A percentile compares a stretch with the other conserved stretches of the same genome.
phyloP scores from a whole-genome alignment of 2,329 filamentous ascomycete species.

The Aureobasidium namibiae region DNA sequence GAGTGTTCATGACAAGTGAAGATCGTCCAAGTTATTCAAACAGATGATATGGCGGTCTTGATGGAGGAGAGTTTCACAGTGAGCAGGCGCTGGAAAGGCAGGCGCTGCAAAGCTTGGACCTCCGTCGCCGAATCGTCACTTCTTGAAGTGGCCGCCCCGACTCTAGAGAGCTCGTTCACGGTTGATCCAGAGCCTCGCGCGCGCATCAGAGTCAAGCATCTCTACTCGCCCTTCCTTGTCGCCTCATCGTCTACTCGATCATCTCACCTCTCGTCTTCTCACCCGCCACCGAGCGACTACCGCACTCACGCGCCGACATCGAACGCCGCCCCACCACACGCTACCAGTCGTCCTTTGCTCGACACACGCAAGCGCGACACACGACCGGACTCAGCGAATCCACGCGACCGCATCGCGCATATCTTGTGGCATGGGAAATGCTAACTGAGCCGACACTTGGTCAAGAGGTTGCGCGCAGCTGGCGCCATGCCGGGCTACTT shows the following conservation, averaged over 20 bases:
- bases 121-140: not conserved
- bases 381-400: not conserved
- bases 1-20: too few relatives aligned
- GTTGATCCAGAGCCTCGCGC: not conserved
- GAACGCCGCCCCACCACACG: not conserved
- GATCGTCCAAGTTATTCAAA: too few relatives aligned
- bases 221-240: not conserved
- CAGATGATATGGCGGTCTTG: too few relatives aligned
- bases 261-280: not conserved
- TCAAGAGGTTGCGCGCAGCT: slow-evolving; percentile 15
- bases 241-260: not conserved
- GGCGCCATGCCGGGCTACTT: slow-evolving; percentile 21
- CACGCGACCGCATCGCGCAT: slow-evolving; percentile 10
- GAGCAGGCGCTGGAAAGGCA: not conserved
- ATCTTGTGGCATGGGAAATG: slow-evolving; percentile 12
- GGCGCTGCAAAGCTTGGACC: not conserved
- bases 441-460: slow-evolving; percentile 10
- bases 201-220: not conserved
- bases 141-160: not conserved
- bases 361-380: not conserved
- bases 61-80: not conserved
- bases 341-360: not conserved
- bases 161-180: not conserved
- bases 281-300: not conserved
- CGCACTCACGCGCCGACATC: not conserved